Base-by-base conservation (phyloP, 805 yeast species). In the Metschnikowia continentalis region DNA sequence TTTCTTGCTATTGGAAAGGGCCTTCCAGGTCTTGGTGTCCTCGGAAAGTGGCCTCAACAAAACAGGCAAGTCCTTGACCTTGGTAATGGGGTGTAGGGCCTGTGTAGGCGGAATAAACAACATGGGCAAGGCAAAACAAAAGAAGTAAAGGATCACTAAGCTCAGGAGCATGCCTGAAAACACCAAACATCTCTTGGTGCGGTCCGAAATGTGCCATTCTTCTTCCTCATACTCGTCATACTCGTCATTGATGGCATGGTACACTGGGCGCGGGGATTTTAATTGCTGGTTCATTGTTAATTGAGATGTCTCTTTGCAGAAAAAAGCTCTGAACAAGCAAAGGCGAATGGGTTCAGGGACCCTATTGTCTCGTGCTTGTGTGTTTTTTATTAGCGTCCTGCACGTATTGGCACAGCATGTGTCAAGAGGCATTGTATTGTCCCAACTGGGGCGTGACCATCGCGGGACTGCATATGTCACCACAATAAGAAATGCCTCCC, bases 81-180 rank as follows among this genome's bases (percentile, higher is more conserved):
- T 58, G 1, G 50, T 47, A 10, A 74, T 62, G 1, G 61, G 67
- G 0, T 53, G 50, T 30, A 74, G 61, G 3, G 57, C 59, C 11
- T 54, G 60, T 3, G 67, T 58, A 40, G 63, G 60, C 1, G 78
- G 78, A 5, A 73, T 67, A 52, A 64, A 74, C 43, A 57, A 43
- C 33, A 48, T 54, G 1, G 78, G 78, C 22, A 74, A 57, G 37
- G 53, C 58, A 17, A 74, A 48, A 30, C 71, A 61, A 52, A 74
- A 67, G 5, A 69, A 46, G 51, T 65, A 74, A 13, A 71, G 54
- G 1, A 53, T 15, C 0, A 48, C 51, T 1, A 64, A 45, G 36
- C 58, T 47, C 32, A 38, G 33, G 20, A 45, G 41, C 20, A 53
- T 32, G 10, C 51, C 54, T 3, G 37, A 54, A 2, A 41, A 44